These are phyloP conservation scores for Fusarium pseudonygamai DNA, from an alignment of 2,329 filamentous ascomycete genomes.

Conservation along the genomic window DNA sequence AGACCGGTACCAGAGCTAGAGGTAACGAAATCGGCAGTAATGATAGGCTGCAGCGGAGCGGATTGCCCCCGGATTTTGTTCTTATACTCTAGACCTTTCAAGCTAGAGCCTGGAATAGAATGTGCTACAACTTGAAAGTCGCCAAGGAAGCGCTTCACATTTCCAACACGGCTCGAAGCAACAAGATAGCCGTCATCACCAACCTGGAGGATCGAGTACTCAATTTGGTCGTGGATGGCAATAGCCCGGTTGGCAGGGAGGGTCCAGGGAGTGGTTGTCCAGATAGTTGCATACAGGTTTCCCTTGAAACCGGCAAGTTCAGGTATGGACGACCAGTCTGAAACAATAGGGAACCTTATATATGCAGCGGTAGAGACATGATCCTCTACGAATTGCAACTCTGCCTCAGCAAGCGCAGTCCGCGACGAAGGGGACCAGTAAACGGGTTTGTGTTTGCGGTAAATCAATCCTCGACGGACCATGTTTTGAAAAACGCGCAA, in stretches of 20 bases:
- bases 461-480: slow-evolving; percentile 77
- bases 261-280: slow-evolving; percentile 99
- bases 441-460: slow-evolving; percentile 82
- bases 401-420: slow-evolving; percentile 84
- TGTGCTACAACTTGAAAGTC: slow-evolving; percentile 63
- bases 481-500: slow-evolving; percentile 79
- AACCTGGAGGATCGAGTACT: slow-evolving; percentile 74
- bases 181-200: slow-evolving; percentile 72
- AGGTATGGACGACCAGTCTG: slow-evolving; percentile 45
- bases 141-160: slow-evolving; percentile 60
- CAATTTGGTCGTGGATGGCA: slow-evolving; percentile 78
- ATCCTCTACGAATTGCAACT: slow-evolving; percentile 83
- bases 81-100: slow-evolving; percentile 73
- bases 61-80: slow-evolving; percentile 73
- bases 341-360: slow-evolving; percentile 77
- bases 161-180: slow-evolving; percentile 74
- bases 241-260: slow-evolving; percentile 92
- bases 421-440: slow-evolving; percentile 86
- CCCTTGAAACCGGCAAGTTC: slow-evolving; percentile 54
- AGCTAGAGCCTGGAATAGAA: slow-evolving; percentile 69
- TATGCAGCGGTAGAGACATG: slow-evolving; percentile 79
- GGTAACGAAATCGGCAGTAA: slow-evolving; percentile 90
- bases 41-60: slow-evolving; percentile 71
- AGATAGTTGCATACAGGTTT: slow-evolving; percentile 82
- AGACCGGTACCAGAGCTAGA: slow-evolving; percentile 90